Evolutionary conservation across 768 basidiomycete genomes (phyloP).

Genomic region (Hygrocybe punicea): DNA sequence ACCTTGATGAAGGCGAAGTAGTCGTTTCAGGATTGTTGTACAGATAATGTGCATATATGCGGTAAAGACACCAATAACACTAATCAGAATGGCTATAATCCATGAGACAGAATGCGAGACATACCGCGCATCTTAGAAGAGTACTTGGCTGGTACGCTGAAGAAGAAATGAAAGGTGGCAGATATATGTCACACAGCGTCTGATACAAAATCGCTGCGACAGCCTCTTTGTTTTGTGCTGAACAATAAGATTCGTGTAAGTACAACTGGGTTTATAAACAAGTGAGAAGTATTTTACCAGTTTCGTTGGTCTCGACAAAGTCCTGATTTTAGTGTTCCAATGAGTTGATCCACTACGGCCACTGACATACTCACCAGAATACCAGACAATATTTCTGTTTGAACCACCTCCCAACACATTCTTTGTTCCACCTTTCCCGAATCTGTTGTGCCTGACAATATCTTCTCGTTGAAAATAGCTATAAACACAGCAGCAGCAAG

Average conservation of each 20-base stretch:
- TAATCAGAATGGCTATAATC: conserved; percentile 12
- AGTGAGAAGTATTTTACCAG: conserved; percentile 18
- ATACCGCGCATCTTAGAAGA: background rate
- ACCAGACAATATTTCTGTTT: conserved; percentile 51
- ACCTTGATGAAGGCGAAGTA: conserved; percentile 34
- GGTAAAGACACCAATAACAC: conserved; percentile 6
- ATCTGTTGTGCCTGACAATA: conserved; percentile 22
- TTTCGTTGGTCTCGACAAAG: conserved; percentile 31
- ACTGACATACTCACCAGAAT: conserved; percentile 38
- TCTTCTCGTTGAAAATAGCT: conserved; percentile 38
- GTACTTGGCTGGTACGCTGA: background rate
- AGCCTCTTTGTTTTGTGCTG: conserved; percentile 34
- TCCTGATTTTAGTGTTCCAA: conserved; percentile 17
- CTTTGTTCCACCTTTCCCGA: conserved; percentile 16
- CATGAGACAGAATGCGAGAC: background rate
- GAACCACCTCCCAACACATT: conserved; percentile 44
- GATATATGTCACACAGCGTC: conserved; percentile 24
- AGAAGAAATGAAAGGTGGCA: conserved; percentile 16
- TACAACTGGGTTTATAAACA: background rate
- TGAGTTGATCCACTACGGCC: background rate
- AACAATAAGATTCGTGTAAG: background rate
- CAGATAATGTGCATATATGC: conserved; percentile 15
- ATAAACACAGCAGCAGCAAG: conserved; percentile 42
- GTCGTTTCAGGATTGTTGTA: too few relatives aligned
- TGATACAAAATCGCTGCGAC: conserved; percentile 20